A percentile compares a stretch with the other conserved stretches of the same genome.
phyloP scores from a whole-genome alignment of 352 stramenopile genomes.

The Phytophthora sp. region DNA sequence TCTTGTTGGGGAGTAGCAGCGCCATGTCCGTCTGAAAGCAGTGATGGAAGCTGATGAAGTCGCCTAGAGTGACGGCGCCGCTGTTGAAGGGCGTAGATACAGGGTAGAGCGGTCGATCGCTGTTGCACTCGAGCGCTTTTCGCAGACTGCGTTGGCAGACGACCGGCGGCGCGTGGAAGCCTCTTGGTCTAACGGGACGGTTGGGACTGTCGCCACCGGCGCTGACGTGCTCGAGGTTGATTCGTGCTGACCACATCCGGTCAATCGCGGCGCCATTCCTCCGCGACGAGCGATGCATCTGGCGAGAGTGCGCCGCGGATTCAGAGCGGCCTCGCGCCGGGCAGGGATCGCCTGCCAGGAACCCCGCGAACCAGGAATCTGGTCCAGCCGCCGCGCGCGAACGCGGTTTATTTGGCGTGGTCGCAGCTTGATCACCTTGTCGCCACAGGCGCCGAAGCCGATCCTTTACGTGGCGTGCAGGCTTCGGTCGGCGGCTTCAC shows the following conservation, averaged over 20 bases:
- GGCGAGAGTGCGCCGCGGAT: slow-evolving; percentile 7
- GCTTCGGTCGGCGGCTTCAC: neutral
- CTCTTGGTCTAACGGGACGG: slow-evolving; percentile 3
- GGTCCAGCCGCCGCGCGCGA: slow-evolving; percentile 6
- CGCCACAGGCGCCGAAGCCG: slow-evolving; percentile 3
- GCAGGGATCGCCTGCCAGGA: slow-evolving; percentile 3
- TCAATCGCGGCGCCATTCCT: neutral
- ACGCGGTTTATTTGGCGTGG: slow-evolving; percentile 8
- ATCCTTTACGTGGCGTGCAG: slow-evolving; percentile 19
- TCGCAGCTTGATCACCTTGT: slow-evolving; percentile 13
- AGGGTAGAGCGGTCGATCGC: neutral
- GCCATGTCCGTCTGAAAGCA: slow-evolving; percentile 1
- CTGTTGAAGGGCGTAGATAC: slow-evolving; percentile 22
- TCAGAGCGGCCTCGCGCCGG: slow-evolving; percentile 5
- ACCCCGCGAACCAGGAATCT: slow-evolving; percentile 9
- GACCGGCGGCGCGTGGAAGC: neutral
- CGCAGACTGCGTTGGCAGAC: slow-evolving; percentile 22
- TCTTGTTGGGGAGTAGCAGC: slow-evolving; percentile 14
- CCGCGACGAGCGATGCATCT: neutral
- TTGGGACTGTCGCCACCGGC: slow-evolving; percentile 16
- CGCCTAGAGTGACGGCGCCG: no score
- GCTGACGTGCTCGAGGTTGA: slow-evolving; percentile 22
- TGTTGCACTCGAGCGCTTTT: slow-evolving; percentile 30
- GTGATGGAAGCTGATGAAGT: no score
- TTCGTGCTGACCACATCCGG: slow-evolving; percentile 23